phyloP scores from a whole-genome alignment of 306 rosid genomes.

The Ceratonia siliqua region DNA sequence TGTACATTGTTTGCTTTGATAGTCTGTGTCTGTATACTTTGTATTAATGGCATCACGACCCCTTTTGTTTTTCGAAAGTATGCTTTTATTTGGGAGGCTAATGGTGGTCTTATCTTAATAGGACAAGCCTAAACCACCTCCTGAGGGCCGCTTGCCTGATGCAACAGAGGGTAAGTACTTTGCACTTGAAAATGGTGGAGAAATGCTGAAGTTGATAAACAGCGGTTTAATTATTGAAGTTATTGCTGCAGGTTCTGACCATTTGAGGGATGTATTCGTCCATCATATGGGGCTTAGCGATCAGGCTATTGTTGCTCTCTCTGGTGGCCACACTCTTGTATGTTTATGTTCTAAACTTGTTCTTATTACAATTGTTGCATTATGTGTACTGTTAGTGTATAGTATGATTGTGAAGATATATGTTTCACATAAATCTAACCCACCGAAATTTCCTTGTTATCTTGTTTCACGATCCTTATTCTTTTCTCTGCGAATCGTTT shows the following conservation, averaged over 20 bases:
- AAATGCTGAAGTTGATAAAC: neutral
- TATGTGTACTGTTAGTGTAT: neutral
- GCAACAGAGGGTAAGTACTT: slow-evolving; percentile 62
- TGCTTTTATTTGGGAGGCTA: neutral
- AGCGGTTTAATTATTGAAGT: neutral
- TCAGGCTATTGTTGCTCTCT: slow-evolving; percentile 88
- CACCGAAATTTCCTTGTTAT: neutral
- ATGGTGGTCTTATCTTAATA: neutral
- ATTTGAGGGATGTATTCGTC: slow-evolving; percentile 81
- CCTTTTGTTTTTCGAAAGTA: neutral
- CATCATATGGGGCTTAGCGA: slow-evolving; percentile 85
- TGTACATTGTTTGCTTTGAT: neutral
- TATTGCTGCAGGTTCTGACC: slow-evolving; percentile 69
- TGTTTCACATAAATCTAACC: too few species aligned
- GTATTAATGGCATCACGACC: neutral
- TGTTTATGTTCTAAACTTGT: neutral
- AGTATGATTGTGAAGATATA: neutral
- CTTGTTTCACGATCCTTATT: neutral
- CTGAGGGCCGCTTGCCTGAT: slow-evolving; percentile 93
- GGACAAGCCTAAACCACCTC: slow-evolving; percentile 87
- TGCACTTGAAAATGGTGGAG: too few species aligned
- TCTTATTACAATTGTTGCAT: neutral
- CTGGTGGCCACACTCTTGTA: slow-evolving; percentile 94
- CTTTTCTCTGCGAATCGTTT: neutral
- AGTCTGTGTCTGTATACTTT: neutral